Base-by-base conservation (phyloP, 2,329 filamentous ascomycete species). In the Tothia fuscella region DNA sequence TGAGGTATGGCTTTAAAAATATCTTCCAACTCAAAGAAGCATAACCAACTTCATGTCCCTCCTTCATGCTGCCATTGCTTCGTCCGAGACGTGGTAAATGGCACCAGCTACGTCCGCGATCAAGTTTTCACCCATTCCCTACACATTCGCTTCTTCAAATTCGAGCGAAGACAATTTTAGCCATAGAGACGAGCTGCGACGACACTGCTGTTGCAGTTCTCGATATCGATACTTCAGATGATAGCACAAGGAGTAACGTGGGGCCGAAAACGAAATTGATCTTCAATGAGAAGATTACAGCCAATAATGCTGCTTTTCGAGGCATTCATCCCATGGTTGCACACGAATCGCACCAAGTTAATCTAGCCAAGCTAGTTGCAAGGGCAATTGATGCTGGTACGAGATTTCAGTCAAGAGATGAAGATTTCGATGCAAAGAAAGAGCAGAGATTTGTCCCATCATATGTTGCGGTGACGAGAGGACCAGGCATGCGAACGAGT, bases 141-240 rank as follows among this genome's bases (percentile, higher is more conserved):
- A n/a, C n/a, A n/a, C n/a, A n/a, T n/a, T n/a, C n/a, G n/a, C n/a
- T n/a, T n/a, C n/a, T n/a, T n/a, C n/a, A n/a, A n/a, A n/a, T n/a
- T n/a, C 58, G 61, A 30, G 38, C 43, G 30, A 48, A 66, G 36
- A 53, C 61, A 45, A 69, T 67, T 4, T 71, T 89, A 37, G 82
- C 82, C 40, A 87, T 91, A 55, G 84, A 91, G 59, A 82, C 81
- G 7, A 87, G 82, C 3, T 91, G 89, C 69, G 89, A 96, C 63
- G 89, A 96, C 65, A 94, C 88, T 1, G 88, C 82, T 44, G 87
- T 95, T 16, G 82, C 89, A 22, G 63, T 96, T 36, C 69, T 95
- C 29, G 75, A 83, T 41, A 80, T 77, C 51, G 52, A 60, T 22
- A 7, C 24, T n/a, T n/a, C n/a, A n/a, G n/a, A n/a, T 22, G 17